Base-by-base conservation (phyloP, 2,329 filamentous ascomycete genomes). In the Leptographium wingfieldii region DNA sequence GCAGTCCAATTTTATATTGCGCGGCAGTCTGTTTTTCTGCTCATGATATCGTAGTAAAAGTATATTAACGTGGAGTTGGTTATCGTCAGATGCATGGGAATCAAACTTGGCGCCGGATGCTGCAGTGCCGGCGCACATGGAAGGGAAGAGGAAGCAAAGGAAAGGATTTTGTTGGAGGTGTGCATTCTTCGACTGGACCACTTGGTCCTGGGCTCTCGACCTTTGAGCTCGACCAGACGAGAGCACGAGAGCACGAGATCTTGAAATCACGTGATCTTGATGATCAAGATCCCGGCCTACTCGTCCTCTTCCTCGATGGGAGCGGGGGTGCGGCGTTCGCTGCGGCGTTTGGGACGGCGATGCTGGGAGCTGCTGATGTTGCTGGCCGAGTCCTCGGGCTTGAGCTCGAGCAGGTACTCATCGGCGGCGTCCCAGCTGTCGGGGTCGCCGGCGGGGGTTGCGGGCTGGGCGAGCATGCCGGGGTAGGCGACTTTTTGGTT, bases 341-440 rank as follows among this genome's bases (percentile, higher is more conserved):
- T 82, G 66, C 83, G 80, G 68, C 85, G 76, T 76, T 86, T 88
- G 51, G 82, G 85, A 68, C 84, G 77, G 65, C 84, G 78, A 67
- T 86, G 78, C 66, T 86, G 73, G 58, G 85, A 86, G 68, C 84
- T 88, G 68, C 83, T 86, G 62, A 92, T 88, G 69, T 92, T 91
- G 72, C 87, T 91, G 29, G 88, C 88, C 59, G 82, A 87, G 70
- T 92, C 88, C 67, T 92, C 88, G 0, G 88, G 88, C 65, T 85
- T 85, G 56, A 92, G 76, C 66, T 83, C 81, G 57, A 72, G 69
- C 61, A 82, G 78, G 59, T 84, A 81, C 55, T 78, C 76, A 22
- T 75, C 76, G 75, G 81, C 76, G 74, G 81, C 81, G 60, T 85
- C 82, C 57, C 80, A 80, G 63, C 84, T 81, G 76, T 80, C 57